These are phyloP conservation scores for Pyrenophora tritici-repentis DNA, from an alignment of 2,329 filamentous ascomycete genomes.

Conservation along the genomic window DNA sequence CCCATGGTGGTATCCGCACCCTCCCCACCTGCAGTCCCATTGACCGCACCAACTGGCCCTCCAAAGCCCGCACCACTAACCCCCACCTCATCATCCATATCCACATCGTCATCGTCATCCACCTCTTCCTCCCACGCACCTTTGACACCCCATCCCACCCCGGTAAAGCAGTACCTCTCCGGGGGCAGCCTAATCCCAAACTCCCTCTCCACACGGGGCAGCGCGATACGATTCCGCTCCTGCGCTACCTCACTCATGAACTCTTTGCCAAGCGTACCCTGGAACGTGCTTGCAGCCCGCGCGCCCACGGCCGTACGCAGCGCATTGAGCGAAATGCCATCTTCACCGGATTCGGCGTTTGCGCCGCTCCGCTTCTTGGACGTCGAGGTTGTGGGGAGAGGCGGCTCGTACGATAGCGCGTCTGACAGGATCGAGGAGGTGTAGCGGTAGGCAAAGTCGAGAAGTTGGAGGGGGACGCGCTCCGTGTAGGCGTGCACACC, in stretches of 20 bases:
- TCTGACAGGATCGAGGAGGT: slow-evolving; percentile 73
- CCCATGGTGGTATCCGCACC: slow-evolving; percentile 38
- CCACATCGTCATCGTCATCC: slow-evolving; percentile 69
- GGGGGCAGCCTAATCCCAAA: slow-evolving; percentile 65
- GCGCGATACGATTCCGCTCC: slow-evolving; percentile 53
- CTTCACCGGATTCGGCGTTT: slow-evolving; percentile 45
- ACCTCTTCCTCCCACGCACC: slow-evolving; percentile 68
- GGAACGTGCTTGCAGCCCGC: slow-evolving; percentile 71
- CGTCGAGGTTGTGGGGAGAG: slow-evolving; percentile 11
- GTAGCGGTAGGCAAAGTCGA: slow-evolving; percentile 86
- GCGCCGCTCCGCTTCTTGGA: slow-evolving; percentile 30
- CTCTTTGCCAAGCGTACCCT: slow-evolving; percentile 68
- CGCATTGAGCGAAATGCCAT: slow-evolving; percentile 66
- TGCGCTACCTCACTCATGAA: slow-evolving; percentile 72
- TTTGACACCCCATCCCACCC: slow-evolving; percentile 40
- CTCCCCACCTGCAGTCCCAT: slow-evolving; percentile 19
- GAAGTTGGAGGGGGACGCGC: slow-evolving; percentile 78
- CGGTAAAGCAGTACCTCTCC: slow-evolving; percentile 59
- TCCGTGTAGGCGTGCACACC: slow-evolving; percentile 81
- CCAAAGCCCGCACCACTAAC: slow-evolving; percentile 45
- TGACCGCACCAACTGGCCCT: slow-evolving; percentile 32
- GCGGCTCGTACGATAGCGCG: slow-evolving; percentile 49
- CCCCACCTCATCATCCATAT: slow-evolving; percentile 50
- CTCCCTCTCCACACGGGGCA: slow-evolving; percentile 56
- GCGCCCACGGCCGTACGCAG: slow-evolving; percentile 74